Evolutionary conservation across 140 eudicot genomes (phyloP), one percentile per base, ranked within the genome.

Genomic region (Cichorium intybus): DNA sequence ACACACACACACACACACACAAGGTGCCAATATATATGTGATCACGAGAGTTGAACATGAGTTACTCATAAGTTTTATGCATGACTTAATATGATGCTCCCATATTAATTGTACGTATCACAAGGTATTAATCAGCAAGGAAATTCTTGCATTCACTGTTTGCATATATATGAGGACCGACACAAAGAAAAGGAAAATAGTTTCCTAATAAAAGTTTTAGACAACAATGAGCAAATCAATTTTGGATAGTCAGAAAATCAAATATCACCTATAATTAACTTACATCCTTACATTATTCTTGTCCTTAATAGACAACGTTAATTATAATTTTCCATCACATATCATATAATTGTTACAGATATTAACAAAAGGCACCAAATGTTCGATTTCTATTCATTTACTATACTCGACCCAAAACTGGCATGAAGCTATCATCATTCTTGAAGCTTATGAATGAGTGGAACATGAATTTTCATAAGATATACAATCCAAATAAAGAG

Each of bases 131-230:
- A 55, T 39, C 10, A 29, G 29, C 24, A 45, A 56, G 59, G 20
- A 15, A 29, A 69, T 21, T 70, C 21, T 5, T 22, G 41, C 52
- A 23, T 23, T 33, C 50, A 37, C 4, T 21, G 47, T n/a, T 70
- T 70, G 43, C 61, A n/a, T 66, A 33, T 66, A 66, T 56, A 18
- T 49, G 5, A 16, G 27, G 39, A 69, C 60, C 18, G 17, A 29
- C n/a, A 39, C 16, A 5, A 43, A 0, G 49, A 43, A 43, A 43
- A 43, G 18, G 46, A 37, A 37, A 31, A 31, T 31, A 31, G 11
- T 6, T 31, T 6, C 37, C 8, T 5, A 6, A 31, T 4, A 14
- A 43, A 43, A 43, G 4, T 39, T 43, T 20, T 43, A 43, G 18
- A 27, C 31, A 27, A 27, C 11, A 12, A 56, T 29, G 26, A 57